Evolutionary conservation across 2,329 filamentous ascomycete genomes (phyloP), one percentile per base, ranked within the genome.

Genomic region (Passalora sequoiae): DNA sequence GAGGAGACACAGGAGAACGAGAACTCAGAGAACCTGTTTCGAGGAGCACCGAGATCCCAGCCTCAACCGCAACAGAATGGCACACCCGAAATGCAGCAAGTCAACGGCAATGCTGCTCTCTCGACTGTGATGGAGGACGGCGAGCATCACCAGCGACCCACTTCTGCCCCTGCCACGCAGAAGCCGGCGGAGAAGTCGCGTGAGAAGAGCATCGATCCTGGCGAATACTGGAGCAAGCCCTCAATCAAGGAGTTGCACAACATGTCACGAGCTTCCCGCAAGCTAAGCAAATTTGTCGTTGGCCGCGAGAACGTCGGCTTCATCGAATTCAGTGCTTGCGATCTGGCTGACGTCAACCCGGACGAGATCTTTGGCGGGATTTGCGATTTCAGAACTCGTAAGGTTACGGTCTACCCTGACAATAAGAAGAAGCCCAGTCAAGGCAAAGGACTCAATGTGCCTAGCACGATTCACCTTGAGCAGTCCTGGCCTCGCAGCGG

Each of bases 371-470:
- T 79, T 38, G 85, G 77, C 36, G 35, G 40, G 20, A 44, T 44
- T 22, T 31, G 27, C 29, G 19, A 27, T 40, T 78, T 97, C 37
- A 76, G 79, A 31, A 76, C 83, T 38, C 85, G 92, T 25, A 84
- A 83, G 6, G 87, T 88, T 17, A 95, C 91, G 0, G 92, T 97
- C 6, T 98, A 98, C 60, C 83, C 74, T 4, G 77, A 84, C 32
- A 73, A 81, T 29, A 75, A 77, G 13, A 81, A 81, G 61, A 98
- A 96, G 68, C 89, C 92, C 12, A 77, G 84, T 0, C 76, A 83
- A 45, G 92, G 94, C 45, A 87, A 89, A 60, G 91, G 88, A 4
- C 75, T 98, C 51, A 98, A 98, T 59, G 87, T 96, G 6, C 89
- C 89, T 3, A 87, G 92, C 0, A 81, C 78, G 27, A 89, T 98